phyloP scores from a whole-genome alignment of 169 alveolate genomes.

The Cryptosporidium xiaoi region DNA sequence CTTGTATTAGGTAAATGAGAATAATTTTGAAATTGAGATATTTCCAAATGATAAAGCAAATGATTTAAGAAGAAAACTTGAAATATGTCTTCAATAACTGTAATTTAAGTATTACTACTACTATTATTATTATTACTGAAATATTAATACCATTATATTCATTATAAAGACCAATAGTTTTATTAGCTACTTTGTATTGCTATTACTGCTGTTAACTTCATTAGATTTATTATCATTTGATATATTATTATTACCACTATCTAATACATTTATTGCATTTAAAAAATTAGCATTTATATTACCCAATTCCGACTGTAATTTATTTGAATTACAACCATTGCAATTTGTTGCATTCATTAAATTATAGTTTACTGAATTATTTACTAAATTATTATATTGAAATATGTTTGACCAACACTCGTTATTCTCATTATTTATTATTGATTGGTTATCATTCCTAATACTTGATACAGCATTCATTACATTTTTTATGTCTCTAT shows the following conservation, averaged over 20 bases:
- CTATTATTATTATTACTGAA: background rate
- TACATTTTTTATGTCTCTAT: background rate
- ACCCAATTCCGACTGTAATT: background rate
- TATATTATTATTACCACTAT: background rate
- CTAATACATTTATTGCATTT: conserved; percentile 24
- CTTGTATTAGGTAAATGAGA: background rate
- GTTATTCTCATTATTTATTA: background rate
- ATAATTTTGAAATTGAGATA: background rate
- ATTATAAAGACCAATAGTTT: background rate
- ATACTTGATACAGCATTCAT: background rate
- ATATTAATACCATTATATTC: background rate
- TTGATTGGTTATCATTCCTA: background rate
- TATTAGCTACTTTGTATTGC: background rate
- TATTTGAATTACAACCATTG: background rate
- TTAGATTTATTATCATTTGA: background rate
- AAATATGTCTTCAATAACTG: conserved; percentile 18
- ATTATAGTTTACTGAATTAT: conserved; percentile 15
- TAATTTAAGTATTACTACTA: background rate
- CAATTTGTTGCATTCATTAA: background rate
- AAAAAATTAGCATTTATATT: background rate
- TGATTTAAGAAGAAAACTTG: conserved; percentile 11
- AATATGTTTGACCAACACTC: conserved; percentile 45
- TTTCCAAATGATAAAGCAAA: conserved; percentile 13
- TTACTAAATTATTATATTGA: conserved; percentile 34
- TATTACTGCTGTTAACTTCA: background rate